Evolutionary conservation across 2,329 filamentous ascomycete genomes (phyloP).

Genomic region (Neofusicoccum cordaticola): DNA sequence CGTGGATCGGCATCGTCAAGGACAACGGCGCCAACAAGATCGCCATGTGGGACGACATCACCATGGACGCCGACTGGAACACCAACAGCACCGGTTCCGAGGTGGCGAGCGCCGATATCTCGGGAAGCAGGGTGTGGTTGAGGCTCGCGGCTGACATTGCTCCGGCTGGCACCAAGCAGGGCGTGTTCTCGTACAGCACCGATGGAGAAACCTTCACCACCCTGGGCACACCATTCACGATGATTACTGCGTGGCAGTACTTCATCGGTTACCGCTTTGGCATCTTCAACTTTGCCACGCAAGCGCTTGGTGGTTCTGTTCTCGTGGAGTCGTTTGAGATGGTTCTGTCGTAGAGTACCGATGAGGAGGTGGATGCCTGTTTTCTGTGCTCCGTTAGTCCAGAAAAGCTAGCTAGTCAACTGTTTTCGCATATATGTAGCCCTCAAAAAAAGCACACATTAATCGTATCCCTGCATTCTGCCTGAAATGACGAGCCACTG

Average conservation of each 20-base stretch:
- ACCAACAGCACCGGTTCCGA: conserved; percentile 32
- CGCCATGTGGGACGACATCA: conserved; percentile 39
- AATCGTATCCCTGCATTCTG: too few relatives aligned
- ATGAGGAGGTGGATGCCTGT: too few relatives aligned
- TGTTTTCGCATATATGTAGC: not conserved
- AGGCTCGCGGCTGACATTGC: conserved; percentile 35
- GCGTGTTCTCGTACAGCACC: conserved; percentile 38
- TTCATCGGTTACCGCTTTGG: conserved; percentile 41
- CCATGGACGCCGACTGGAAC: conserved; percentile 35
- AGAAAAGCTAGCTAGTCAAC: not conserved
- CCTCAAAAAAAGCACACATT: not conserved
- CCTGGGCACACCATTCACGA: conserved; percentile 30
- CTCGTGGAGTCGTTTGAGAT: conserved; percentile 27
- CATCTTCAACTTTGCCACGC: conserved; percentile 39
- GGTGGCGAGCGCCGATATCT: conserved; percentile 23
- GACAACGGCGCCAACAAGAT: conserved; percentile 35
- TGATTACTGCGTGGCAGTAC: conserved; percentile 38
- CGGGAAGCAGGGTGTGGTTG: conserved; percentile 31
- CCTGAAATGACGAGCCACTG: too few relatives aligned
- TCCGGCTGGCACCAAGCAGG: conserved; percentile 27
- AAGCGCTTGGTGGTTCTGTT: conserved; percentile 32
- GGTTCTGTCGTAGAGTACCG: conserved; percentile 12
- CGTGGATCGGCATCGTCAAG: conserved; percentile 53
- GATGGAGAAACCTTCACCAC: conserved; percentile 34
- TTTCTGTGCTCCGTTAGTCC: not conserved